Evolutionary conservation across 2,329 filamentous ascomycete species (phyloP), one percentile per base, ranked within the genome.

Genomic region (Mycogone perniciosa): DNA sequence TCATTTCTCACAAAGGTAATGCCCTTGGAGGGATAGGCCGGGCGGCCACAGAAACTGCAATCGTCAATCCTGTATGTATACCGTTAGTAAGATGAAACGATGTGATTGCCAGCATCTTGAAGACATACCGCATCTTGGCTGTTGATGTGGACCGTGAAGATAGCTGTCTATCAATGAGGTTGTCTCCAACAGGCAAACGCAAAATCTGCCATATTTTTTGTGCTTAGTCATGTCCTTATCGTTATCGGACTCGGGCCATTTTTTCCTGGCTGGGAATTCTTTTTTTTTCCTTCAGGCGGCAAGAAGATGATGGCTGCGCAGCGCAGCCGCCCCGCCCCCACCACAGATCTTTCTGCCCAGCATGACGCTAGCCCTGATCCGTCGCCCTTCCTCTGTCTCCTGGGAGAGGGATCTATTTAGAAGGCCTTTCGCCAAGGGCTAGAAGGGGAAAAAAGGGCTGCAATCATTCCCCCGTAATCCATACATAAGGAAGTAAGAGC

Each of bases 11-110:
- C 70, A 61, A 77, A 77, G 26, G 67, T 70, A 43, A 81, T 80
- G 55, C 77, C 77, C 67, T 81, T 82, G 67, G 72, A 75, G 41
- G 76, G 76, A 61, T 76, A 79, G 49, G 74, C 70, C 59, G 75
- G 75, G 57, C 75, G 68, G 60, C 68, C 69, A 65, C 71, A 74
- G 53, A 73, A 74, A 58, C 69, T 73, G 60, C 71, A 74, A 41
- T 69, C 68, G 57, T 74, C 71, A 62, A 74, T 72, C 63, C 70
- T 72, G 11, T 10, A 20, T 1, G 11, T 10, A 20, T 1, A 6
- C 8, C 11, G 29, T 51, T 8, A 53, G 48, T 11, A 46, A 41
- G 27, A 3, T 2, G 1, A 2, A 9, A 3, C 7, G 8, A 8
- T 6, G 11, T n/a, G 27, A 29, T 27, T 8, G 7, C n/a, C 3